Evolutionary conservation across 805 yeast species (phyloP), one percentile per base, ranked within the genome.

Genomic region (Myxozyma nipponensis): DNA sequence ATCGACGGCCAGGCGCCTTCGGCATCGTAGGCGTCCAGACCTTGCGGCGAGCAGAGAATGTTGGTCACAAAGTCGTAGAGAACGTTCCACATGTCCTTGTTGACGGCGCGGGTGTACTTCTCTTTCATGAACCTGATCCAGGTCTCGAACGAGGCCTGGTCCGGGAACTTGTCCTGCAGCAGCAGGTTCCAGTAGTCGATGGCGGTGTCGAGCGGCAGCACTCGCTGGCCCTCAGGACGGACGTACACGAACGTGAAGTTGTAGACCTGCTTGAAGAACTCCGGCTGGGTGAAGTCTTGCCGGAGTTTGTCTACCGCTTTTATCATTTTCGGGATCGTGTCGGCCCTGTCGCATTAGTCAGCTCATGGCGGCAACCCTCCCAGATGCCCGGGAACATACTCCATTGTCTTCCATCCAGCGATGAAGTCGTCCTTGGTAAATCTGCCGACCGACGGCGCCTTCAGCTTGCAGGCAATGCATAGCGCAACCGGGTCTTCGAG

Each of bases 1-100:
- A 87, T 71, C 47, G 86, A 79, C 3, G 98, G 98, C 98, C 98
- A 91, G 0, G 96, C 86, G 22, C 84, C 89, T 59, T 78, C 77
- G 57, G 84, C 93, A 60, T 84, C 90, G 66, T 89, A 90, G 2
- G 67, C 69, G 15, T 68, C 67, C 3, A 91, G 79, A 52, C 86
- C 85, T 17, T 49, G 28, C 2, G 64, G 55, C 1, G 78, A 67
- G 52, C 74, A 34, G 7, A 54, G 46, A 74, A 52, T 77, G 77
- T 47, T 70, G 67, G 59, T 61, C 48, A 83, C 67, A 61, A 89
- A 87, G 49, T 81, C 79, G 47, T 75, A 75, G 49, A 85, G 70
- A 97, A 90, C 89, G 54, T 78, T 75, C 97, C 97, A 91, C 22
- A 82, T 78, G 62, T 91, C 98, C 56, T 69, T 77, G 3, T 85